These are phyloP conservation scores for Rhododendron henanense DNA, from an alignment of 148 eudicot genomes.

Conservation along the genomic window DNA sequence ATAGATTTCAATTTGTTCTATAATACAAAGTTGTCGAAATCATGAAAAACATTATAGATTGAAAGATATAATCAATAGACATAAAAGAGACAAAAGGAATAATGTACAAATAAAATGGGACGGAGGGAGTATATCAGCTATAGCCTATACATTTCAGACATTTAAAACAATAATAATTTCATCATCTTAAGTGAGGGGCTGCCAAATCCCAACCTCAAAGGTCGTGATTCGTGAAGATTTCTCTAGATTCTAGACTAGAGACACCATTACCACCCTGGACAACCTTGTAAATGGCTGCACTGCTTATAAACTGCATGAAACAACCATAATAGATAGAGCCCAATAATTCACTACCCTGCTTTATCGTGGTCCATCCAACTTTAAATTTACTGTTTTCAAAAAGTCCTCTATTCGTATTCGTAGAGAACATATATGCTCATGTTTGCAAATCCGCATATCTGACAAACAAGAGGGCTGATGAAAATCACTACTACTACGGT, in stretches of 20 bases:
- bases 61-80: no score
- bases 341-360: neutral
- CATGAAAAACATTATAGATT: no score
- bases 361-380: neutral
- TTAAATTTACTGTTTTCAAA: neutral
- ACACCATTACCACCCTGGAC: neutral
- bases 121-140: no score
- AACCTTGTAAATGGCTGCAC: neutral
- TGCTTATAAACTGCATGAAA: neutral
- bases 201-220: neutral
- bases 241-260: neutral
- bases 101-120: no score
- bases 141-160: neutral
- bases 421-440: neutral
- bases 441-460: neutral
- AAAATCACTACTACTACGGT: neutral
- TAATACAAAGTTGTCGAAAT: no score
- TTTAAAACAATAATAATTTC: neutral
- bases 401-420: no score
- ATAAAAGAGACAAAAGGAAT: no score
- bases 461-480: neutral
- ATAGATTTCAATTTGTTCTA: no score
- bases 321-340: neutral
- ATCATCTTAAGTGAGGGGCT: no score
- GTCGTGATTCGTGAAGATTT: neutral